Base-by-base conservation (phyloP, 2,329 filamentous ascomycete species). In the Meredithiella fracta region DNA sequence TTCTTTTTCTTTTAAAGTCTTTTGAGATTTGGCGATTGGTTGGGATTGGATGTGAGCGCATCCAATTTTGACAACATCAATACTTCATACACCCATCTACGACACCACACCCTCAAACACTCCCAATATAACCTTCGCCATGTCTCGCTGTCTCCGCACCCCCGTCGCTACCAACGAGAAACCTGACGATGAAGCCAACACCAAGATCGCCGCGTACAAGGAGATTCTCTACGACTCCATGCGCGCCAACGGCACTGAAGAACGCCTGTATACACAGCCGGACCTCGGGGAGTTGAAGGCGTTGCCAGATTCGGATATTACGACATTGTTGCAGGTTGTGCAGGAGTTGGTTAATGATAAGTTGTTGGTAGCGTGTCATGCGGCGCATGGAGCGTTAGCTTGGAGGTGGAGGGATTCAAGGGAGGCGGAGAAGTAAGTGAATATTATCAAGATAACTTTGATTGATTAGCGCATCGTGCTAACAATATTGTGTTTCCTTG, bases 331-430 rank as follows among this genome's bases (percentile, higher is more conserved):
- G 56, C 68, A 69, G 55, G 74, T 80, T 15, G 71, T 82, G 42
- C 77, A 82, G 66, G 70, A 67, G 34, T 72, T 83, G 54, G 74
- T 74, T 59, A 71, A 79, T 62, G 79, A 83, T 63, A 78, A 77
- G 64, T 72, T 82, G 38, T 76, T 83, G 62, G 72, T 74, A 58
- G 68, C 71, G 23, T 71, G 75, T 51, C 65, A 68, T 53, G 68
- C 71, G 37, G 66, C 67, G 47, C 65, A 65, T n/a, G 68, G 70
- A n/a, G 51, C 51, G 22, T 64, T 77, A 25, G 72, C 72, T 59
- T 84, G 79, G 79, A 74, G 75, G 62, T 74, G 78, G 67, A 74
- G 80, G 42, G 73, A 75, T 52, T 68, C 70, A 44, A 76, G 77
- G 49, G 80, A 83, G 62, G 80, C 80, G 2, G 73, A 75, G 62